Evolutionary conservation across 176 grass and related monocot species (phyloP).

Genomic region (Calamus simplicifolius): DNA sequence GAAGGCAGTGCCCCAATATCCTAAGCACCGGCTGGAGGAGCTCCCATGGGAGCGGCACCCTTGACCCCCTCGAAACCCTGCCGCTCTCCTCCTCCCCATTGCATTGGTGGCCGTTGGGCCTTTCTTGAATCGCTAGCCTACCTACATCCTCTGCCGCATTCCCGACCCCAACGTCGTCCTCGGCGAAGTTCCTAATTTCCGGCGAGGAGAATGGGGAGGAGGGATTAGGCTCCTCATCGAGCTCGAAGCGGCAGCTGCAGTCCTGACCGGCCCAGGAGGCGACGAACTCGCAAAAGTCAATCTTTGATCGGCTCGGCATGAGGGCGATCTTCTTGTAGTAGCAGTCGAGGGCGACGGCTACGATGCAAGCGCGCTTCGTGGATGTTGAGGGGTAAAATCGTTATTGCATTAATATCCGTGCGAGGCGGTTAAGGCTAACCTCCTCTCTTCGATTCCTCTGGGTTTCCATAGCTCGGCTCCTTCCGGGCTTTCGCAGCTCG

Average conservation of each 20-base stretch:
- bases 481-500: no score
- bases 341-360: constrained; percentile 59
- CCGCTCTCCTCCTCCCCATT: constrained; percentile 13
- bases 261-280: constrained; percentile 73
- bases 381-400: no score
- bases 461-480: no score
- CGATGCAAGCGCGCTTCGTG: constrained; percentile 75
- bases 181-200: constrained; percentile 38
- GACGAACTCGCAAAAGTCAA: constrained; percentile 68
- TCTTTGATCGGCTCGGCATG: constrained; percentile 81
- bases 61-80: constrained; percentile 28
- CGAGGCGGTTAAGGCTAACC: no score
- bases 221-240: constrained; percentile 35
- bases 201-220: constrained; percentile 26
- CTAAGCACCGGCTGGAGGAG: constrained; percentile 86
- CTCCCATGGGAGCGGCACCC: constrained; percentile 89
- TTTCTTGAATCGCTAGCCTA: constrained; percentile 15
- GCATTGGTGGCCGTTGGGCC: constrained; percentile 23
- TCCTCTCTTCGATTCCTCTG: no score
- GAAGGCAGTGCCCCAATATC: constrained; percentile 84
- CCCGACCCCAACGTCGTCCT: constrained; percentile 23
- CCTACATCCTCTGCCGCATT: constrained; percentile 12
- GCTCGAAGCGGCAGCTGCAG: constrained; percentile 78
- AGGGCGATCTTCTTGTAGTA: constrained; percentile 80
- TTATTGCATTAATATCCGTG: no score